Evolutionary conservation across 2,329 filamentous ascomycete genomes (phyloP).

Genomic region (Botrytis tulipae): DNA sequence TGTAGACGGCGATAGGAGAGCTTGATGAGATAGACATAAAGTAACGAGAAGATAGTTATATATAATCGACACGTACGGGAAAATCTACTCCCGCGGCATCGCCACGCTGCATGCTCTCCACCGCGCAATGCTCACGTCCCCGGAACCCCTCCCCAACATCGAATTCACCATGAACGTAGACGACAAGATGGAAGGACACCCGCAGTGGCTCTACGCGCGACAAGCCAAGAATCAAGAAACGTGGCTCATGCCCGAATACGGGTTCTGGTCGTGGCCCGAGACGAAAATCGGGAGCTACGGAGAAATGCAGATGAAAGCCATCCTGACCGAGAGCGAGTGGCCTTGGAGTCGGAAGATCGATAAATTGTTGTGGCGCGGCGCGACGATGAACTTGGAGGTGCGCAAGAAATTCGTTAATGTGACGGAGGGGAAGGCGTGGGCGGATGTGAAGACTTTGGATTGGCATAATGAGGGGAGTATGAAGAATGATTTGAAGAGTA

Average conservation of each 20-base stretch:
- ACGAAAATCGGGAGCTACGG: constrained; percentile 48
- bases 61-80: constrained; percentile 10
- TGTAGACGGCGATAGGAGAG: too few species aligned
- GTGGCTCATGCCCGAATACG: constrained; percentile 55
- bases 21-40: not conserved
- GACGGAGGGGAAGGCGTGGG: constrained; percentile 42
- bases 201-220: constrained; percentile 16
- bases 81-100: constrained; percentile 31
- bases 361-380: constrained; percentile 50
- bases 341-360: constrained; percentile 40
- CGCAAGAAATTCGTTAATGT: constrained; percentile 24
- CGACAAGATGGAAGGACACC: constrained; percentile 42
- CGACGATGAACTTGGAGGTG: constrained; percentile 39
- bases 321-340: constrained; percentile 38
- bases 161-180: constrained; percentile 52
- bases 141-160: constrained; percentile 48
- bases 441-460: constrained; percentile 43
- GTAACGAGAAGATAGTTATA: constrained; percentile 7
- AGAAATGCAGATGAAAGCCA: constrained; percentile 42
- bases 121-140: constrained; percentile 50
- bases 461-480: constrained; percentile 18
- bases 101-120: constrained; percentile 53
- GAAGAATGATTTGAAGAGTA: constrained; percentile 17
- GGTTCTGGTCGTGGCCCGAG: constrained; percentile 52
- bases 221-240: constrained; percentile 21